A percentile compares a stretch with the other conserved stretches of the same genome.
Evolutionary conservation across 1,139 yeast species (phyloP).

Genomic region (Geotrichum klebahnii): DNA sequence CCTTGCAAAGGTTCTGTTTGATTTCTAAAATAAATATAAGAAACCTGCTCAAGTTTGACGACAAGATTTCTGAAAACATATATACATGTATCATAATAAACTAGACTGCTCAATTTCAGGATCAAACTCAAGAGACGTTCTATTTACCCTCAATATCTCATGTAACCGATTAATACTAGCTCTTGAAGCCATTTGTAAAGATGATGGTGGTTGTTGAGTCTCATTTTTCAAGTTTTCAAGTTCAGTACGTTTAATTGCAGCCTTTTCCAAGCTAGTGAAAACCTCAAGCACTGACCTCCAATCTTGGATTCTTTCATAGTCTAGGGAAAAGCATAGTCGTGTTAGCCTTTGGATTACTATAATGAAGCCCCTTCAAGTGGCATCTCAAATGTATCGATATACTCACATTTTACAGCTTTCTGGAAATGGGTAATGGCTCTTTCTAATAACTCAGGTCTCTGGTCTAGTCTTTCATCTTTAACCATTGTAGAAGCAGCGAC

Average conservation of each 20-base stretch:
- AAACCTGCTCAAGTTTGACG: too few species aligned
- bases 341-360: background rate
- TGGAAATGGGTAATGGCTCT: slow-evolving; percentile 5
- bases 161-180: background rate
- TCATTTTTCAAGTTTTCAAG: background rate
- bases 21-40: too few species aligned
- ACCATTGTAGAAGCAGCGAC: background rate
- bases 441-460: background rate
- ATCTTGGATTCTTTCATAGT: slow-evolving; percentile 12
- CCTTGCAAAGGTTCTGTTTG: too few species aligned
- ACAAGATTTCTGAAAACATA: too few species aligned
- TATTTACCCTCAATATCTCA: background rate
- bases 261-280: background rate
- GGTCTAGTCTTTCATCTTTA: background rate
- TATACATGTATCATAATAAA: background rate
- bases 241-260: background rate
- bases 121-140: slow-evolving; percentile 3
- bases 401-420: slow-evolving; percentile 11
- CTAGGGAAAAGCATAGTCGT: background rate
- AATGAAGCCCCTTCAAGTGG: background rate
- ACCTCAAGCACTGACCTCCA: slow-evolving; percentile 4
- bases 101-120: slow-evolving; percentile 11
- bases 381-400: background rate
- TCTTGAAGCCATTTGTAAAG: background rate
- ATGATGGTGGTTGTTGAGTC: too few species aligned